These are phyloP conservation scores for Desmodesmus armatus DNA, from an alignment of 139 green algal species.

Conservation along the genomic window DNA sequence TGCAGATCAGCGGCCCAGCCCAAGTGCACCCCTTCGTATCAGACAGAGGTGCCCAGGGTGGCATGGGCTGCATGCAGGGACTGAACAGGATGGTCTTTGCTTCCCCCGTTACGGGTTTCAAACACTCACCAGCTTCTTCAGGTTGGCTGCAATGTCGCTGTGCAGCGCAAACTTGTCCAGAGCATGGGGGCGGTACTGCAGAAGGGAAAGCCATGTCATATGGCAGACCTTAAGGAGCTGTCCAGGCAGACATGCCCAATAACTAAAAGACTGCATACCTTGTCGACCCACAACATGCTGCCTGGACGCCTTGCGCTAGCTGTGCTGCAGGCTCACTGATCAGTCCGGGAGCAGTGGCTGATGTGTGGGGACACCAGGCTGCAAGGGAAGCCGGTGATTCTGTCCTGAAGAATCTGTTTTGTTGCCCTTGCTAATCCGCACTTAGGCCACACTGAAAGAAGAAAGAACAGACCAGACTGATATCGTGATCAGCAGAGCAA, in stretches of 20 bases:
- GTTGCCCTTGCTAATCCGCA: background rate
- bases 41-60: background rate
- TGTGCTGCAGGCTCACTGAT: too few species aligned
- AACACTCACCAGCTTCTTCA: slow-evolving; percentile 88
- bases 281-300: slow-evolving; percentile 85
- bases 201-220: background rate
- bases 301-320: background rate
- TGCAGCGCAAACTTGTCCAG: slow-evolving; percentile 88
- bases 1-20: slow-evolving; percentile 46
- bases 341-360: too few species aligned
- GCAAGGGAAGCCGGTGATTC: too few species aligned
- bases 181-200: slow-evolving; percentile 87
- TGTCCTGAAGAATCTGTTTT: background rate
- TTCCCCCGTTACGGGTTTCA: background rate
- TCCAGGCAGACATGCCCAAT: background rate
- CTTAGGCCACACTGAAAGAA: too few species aligned
- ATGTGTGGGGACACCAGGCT: too few species aligned
- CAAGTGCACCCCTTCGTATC: background rate
- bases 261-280: slow-evolving; percentile 58
- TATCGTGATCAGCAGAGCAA: too few species aligned
- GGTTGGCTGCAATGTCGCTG: slow-evolving; percentile 76
- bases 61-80: background rate
- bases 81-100: background rate
- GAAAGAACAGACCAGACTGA: too few species aligned
- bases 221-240: background rate